phyloP scores from a whole-genome alignment of 129 eudicot genomes.

The Helianthus tuberosus region DNA sequence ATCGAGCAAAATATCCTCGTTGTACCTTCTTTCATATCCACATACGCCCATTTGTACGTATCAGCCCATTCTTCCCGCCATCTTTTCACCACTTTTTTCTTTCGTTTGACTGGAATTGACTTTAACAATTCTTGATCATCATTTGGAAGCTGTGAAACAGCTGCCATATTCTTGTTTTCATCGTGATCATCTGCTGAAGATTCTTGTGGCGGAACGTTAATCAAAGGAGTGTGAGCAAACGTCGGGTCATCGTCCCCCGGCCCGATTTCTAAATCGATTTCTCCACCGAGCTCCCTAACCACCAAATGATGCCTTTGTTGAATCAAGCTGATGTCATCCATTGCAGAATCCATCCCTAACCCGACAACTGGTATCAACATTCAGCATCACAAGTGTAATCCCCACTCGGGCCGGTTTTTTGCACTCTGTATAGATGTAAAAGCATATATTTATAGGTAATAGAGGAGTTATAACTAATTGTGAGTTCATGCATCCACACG shows the following conservation, averaged over 20 bases:
- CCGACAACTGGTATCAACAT: slow-evolving; percentile 86
- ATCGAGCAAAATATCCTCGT: slow-evolving; percentile 94
- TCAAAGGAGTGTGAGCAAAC: slow-evolving; percentile 55
- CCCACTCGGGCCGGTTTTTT: slow-evolving; percentile 29
- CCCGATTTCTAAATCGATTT: slow-evolving; percentile 95
- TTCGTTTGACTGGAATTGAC: slow-evolving; percentile 66
- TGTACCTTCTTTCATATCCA: slow-evolving; percentile 94
- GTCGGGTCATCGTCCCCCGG: slow-evolving; percentile 82
- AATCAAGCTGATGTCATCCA: slow-evolving; percentile 90
- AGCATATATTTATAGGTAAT: not conserved
- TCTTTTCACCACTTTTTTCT: slow-evolving; percentile 92
- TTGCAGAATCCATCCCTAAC: slow-evolving; percentile 85
- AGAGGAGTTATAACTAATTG: not conserved
- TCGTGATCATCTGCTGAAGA: slow-evolving; percentile 77
- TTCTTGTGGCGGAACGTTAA: slow-evolving; percentile 66
- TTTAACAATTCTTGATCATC: slow-evolving; percentile 79
- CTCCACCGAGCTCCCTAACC: slow-evolving; percentile 87
- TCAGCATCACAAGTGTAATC: slow-evolving; percentile 81
- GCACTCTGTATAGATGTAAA: slow-evolving; percentile 32
- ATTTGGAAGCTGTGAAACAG: slow-evolving; percentile 54
- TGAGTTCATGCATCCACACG: not conserved
- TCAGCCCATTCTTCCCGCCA: slow-evolving; percentile 99
- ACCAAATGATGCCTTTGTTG: slow-evolving; percentile 93
- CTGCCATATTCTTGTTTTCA: slow-evolving; percentile 67
- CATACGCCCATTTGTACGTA: slow-evolving; percentile 99